These are phyloP conservation scores for Phytopythium cucurbitacearum DNA, from an alignment of 352 stramenopile genomes.

Conservation along the genomic window DNA sequence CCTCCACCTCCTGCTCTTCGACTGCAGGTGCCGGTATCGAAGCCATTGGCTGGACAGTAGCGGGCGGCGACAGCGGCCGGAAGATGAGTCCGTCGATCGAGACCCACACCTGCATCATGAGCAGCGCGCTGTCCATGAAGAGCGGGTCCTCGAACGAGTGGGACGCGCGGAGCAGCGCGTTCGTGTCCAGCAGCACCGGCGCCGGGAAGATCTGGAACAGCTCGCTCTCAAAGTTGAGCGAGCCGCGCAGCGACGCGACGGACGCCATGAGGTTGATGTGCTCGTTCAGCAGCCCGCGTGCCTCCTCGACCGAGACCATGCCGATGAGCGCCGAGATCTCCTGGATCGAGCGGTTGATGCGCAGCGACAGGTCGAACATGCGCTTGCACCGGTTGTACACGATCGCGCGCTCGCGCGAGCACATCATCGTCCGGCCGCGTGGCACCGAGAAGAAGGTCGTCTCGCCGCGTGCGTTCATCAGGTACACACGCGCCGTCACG, in stretches of 20 bases:
- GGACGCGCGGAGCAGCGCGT: conserved; percentile 64
- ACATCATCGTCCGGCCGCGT: conserved; percentile 61
- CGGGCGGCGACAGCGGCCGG: conserved; percentile 60
- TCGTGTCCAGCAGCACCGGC: conserved; percentile 73
- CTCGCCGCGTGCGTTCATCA: conserved; percentile 79
- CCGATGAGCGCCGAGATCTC: conserved; percentile 82
- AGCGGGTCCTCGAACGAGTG: conserved; percentile 36
- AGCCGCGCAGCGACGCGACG: conserved; percentile 64
- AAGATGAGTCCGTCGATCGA: conserved; percentile 82
- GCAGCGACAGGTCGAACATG: conserved; percentile 86
- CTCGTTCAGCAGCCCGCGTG: conserved; percentile 70
- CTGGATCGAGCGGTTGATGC: conserved; percentile 85
- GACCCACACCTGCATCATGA: conserved; percentile 88
- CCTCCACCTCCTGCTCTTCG: not conserved
- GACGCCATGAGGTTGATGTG: conserved; percentile 83
- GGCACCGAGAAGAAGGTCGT: conserved; percentile 62
- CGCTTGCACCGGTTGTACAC: conserved; percentile 82
- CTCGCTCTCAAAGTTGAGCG: conserved; percentile 84
- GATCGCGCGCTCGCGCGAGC: conserved; percentile 64
- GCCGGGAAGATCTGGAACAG: conserved; percentile 82
- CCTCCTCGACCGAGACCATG: conserved; percentile 78
- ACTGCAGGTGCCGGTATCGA: not conserved
- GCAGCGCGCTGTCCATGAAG: conserved; percentile 57
- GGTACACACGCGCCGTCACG: conserved; percentile 68
- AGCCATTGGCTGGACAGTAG: conserved; percentile 33